phyloP scores from a whole-genome alignment of 768 basidiomycete species.

The Amanita jacksonii region DNA sequence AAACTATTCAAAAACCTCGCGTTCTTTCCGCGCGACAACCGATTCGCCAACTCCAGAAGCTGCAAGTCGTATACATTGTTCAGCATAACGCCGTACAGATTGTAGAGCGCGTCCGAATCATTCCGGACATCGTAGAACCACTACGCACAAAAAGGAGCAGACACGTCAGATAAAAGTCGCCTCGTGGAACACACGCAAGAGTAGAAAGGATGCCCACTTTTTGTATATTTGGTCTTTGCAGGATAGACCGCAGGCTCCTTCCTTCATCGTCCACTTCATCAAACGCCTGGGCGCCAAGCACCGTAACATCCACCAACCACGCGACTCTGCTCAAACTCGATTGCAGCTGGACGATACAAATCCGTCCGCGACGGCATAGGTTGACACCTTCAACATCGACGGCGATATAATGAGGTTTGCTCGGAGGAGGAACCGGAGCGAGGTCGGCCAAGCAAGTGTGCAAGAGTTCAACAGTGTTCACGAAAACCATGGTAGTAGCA shows the following conservation, averaged over 20 bases:
- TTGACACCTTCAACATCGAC: slow-evolving; percentile 28
- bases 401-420: slow-evolving; percentile 14
- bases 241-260: slow-evolving; percentile 14
- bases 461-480: slow-evolving; percentile 9
- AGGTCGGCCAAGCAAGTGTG: slow-evolving; percentile 8
- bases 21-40: slow-evolving; percentile 13
- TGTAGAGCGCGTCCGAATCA: slow-evolving; percentile 24
- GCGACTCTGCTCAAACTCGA: slow-evolving; percentile 17
- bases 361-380: slow-evolving; percentile 20
- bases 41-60: slow-evolving; percentile 23
- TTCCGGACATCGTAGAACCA: slow-evolving; percentile 26
- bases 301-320: slow-evolving; percentile 27
- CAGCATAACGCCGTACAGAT: slow-evolving; percentile 19
- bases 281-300: slow-evolving; percentile 20
- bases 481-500: slow-evolving; percentile 9
- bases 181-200: slow-evolving; percentile 1
- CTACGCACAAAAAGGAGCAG: slow-evolving; percentile 14
- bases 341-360: slow-evolving; percentile 23
- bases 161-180: too few relatives aligned
- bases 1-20: slow-evolving; percentile 19
- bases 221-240: slow-evolving; percentile 14
- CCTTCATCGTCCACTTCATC: slow-evolving; percentile 16
- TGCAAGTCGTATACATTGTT: slow-evolving; percentile 24
- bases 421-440: slow-evolving; percentile 6
- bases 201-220: slow-evolving; percentile 15